Conservation (phyloP, 106 monocot species). For the Chionographis japonica region DNA sequence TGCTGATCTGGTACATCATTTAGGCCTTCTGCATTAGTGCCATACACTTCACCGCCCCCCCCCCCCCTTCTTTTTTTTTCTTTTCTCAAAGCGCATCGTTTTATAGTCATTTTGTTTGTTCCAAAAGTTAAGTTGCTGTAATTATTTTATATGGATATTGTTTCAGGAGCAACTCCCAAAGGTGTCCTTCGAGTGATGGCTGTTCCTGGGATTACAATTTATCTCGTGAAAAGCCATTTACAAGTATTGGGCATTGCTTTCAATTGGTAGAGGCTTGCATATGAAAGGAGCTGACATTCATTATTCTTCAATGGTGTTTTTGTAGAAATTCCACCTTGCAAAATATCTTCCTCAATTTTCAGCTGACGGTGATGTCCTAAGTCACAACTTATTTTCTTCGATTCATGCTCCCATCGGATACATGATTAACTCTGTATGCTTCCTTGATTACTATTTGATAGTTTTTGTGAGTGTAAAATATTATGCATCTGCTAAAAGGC, state of each 20-base stretch:
- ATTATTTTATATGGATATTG: too few species aligned
- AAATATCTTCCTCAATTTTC: conserved; percentile 76
- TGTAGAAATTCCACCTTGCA: conserved; percentile 80
- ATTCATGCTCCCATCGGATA: too few species aligned
- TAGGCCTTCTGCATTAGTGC: too few species aligned
- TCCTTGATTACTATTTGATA: too few species aligned
- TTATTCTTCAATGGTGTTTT: not conserved
- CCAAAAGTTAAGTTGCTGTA: too few species aligned
- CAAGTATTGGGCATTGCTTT: conserved; percentile 32
- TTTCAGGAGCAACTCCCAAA: conserved; percentile 85
- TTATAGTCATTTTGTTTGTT: too few species aligned
- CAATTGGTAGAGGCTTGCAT: not conserved
- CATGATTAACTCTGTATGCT: too few species aligned
- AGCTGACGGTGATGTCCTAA: conserved; percentile 41
- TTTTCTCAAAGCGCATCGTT: too few species aligned
- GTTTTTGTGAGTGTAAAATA: too few species aligned
- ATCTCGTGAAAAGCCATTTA: conserved; percentile 91
- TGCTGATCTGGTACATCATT: too few species aligned
- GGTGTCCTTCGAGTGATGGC: conserved; percentile 77
- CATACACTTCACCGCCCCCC: too few species aligned
- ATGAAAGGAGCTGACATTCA: not conserved
- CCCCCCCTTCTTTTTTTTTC: too few species aligned
- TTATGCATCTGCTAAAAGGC: not conserved
- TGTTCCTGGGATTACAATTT: conserved; percentile 78
- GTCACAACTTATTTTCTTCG: not conserved